Evolutionary conservation across 345 rosid species (phyloP).

Genomic region (Brassica nigra): DNA sequence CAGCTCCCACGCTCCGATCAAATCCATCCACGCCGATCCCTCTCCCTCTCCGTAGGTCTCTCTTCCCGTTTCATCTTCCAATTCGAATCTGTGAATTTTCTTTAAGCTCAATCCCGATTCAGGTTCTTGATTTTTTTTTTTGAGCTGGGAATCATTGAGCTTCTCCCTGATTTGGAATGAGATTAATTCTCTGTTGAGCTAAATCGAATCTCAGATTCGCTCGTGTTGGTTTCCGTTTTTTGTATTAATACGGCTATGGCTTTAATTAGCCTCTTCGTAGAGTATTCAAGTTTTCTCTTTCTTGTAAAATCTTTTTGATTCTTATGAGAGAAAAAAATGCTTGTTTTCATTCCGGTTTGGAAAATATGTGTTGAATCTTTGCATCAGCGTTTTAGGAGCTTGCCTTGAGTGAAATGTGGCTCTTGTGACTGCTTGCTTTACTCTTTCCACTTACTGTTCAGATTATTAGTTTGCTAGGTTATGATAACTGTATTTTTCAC

Average conservation of each 20-base stretch:
- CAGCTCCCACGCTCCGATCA: conserved; percentile 15
- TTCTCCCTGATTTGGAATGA: conserved; percentile 9
- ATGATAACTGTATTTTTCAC: background rate
- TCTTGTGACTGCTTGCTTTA: background rate
- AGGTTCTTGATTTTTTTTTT: background rate
- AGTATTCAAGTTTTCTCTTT: too few relatives aligned
- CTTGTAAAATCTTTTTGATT: too few relatives aligned
- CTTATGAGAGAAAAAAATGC: too few relatives aligned
- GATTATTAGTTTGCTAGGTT: background rate
- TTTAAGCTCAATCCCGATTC: background rate
- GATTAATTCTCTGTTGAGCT: background rate
- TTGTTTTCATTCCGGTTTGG: too few relatives aligned
- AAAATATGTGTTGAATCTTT: too few relatives aligned
- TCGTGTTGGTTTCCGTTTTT: background rate
- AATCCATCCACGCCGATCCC: conserved; percentile 17
- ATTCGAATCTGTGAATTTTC: background rate
- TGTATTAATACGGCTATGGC: background rate
- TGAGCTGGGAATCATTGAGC: background rate
- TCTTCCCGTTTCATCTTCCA: background rate
- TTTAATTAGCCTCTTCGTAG: background rate
- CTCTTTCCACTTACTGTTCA: background rate
- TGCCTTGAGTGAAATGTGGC: conserved; percentile 7
- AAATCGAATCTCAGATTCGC: conserved; percentile 24
- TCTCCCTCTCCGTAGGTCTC: background rate
- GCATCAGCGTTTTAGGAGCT: background rate